These are phyloP conservation scores for Tetradesmus obliquus DNA, from an alignment of 139 green algal genomes.

Conservation along the genomic window DNA sequence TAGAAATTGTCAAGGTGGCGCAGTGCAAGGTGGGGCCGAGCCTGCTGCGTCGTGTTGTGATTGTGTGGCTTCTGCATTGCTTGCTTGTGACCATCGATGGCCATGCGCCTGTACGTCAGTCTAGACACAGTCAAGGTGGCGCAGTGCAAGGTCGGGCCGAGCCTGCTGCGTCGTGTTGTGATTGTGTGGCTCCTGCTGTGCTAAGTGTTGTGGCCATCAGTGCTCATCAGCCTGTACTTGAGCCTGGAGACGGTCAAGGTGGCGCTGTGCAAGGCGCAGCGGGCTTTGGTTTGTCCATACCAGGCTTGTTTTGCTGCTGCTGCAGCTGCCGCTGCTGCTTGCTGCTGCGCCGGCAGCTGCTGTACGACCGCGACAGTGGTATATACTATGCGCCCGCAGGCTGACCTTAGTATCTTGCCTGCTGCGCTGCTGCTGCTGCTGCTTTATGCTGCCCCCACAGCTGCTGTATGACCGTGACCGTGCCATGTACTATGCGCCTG, in stretches of 20 bases:
- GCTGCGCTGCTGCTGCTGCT: background rate
- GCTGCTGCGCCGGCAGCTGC: too few relatives aligned
- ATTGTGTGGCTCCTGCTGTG: background rate
- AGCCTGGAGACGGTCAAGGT: conserved; percentile 84
- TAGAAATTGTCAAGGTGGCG: conserved; percentile 80
- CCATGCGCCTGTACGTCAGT: conserved; percentile 82
- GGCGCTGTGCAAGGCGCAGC: conserved; percentile 20
- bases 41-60: background rate
- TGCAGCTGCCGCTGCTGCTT: too few relatives aligned
- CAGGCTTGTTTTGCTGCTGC: background rate
- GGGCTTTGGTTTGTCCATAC: background rate
- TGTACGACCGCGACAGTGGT: too few relatives aligned
- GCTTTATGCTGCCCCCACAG: background rate
- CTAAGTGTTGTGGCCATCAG: conserved; percentile 71
- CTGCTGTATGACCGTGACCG: conserved; percentile 44
- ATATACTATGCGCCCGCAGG: too few relatives aligned
- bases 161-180: background rate
- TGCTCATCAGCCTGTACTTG: conserved; percentile 86
- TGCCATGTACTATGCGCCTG: conserved; percentile 26
- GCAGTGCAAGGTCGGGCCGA: conserved; percentile 39
- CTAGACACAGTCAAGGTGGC: conserved; percentile 84
- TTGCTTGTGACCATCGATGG: conserved; percentile 75
- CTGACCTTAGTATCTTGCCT: too few relatives aligned
- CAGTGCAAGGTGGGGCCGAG: conserved; percentile 35
- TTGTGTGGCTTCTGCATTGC: background rate